Evolutionary conservation across 148 eudicot species (phyloP), one percentile per base, ranked within the genome.

Genomic region (Cornus kousa): DNA sequence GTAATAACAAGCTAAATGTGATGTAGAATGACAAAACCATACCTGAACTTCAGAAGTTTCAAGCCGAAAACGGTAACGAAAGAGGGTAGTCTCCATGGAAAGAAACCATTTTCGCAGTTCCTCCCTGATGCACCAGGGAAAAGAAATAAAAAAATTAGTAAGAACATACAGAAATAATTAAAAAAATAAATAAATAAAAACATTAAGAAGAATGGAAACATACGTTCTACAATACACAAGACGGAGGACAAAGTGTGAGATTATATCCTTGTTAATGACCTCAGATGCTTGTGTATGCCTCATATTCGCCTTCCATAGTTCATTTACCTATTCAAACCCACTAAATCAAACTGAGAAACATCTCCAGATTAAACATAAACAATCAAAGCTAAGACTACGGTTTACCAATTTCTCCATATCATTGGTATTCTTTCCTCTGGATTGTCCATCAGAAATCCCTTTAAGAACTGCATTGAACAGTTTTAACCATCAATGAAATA

Each of bases 161-260:
- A 73, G 22, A 60, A 48, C 74, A 57, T 62, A 57, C 35, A 72
- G 20, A 53, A 43, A 46, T 10, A 43, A 43, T 39, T 4, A 43
- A 43, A 2, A 2, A 43, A 43, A 43, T 4, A 39, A 39, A 7
- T 4, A 7, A 39, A 39, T 4, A 2, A 55, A 17, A 39, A 37
- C 1, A 17, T 22, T 33, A 19, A 12, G 39, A 39, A 50, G 12
- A 50, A 8, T 39, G 48, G 46, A 13, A 81, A 33, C 85, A 84
- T 84, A 95, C 99, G 89, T 87, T 75, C 97, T 82, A 86, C 98
- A 93, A 82, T 95, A 95, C 65, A 92, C 99, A 72, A 93, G 99
- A 33, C 98, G 94, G 75, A 94, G 85, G 70, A 96, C 95, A 78
- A 96, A 93, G 80, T 96, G 99, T 13, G 99, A 96, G 74, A 93